Evolutionary conservation across 179 eudicot genomes (phyloP).

Genomic region (Dionaea muscipula): DNA sequence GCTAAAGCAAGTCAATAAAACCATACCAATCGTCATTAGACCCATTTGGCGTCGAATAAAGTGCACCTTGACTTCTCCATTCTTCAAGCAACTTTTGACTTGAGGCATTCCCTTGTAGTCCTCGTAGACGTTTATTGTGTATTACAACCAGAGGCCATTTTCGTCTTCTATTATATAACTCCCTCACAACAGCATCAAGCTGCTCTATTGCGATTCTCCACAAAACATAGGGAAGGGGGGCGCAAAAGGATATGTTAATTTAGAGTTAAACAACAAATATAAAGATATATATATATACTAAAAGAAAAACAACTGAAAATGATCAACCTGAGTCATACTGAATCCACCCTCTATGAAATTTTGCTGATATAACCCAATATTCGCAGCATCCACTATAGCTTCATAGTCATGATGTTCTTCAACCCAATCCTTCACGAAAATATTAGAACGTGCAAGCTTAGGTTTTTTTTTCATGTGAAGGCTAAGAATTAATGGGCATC

Average conservation of each 20-base stretch:
- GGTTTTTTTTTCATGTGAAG: too few species aligned
- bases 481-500: too few species aligned
- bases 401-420: conserved; percentile 51
- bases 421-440: conserved; percentile 55
- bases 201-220: conserved; percentile 50
- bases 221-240: not conserved
- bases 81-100: conserved; percentile 47
- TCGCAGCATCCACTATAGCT: conserved; percentile 84
- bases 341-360: conserved; percentile 87
- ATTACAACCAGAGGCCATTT: conserved; percentile 82
- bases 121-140: conserved; percentile 59
- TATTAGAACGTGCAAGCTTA: not conserved
- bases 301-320: conserved; percentile 8
- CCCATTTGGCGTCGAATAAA: conserved; percentile 78
- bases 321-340: conserved; percentile 63
- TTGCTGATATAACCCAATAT: conserved; percentile 72
- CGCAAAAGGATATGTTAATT: not conserved
- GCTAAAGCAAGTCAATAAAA: not conserved
- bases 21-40: conserved; percentile 93
- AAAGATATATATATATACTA: not conserved
- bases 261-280: not conserved
- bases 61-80: conserved; percentile 47
- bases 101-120: conserved; percentile 42
- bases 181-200: conserved; percentile 67
- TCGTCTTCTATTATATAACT: conserved; percentile 39